Evolutionary conservation across 345 rosid species (phyloP).

Genomic region (Leavenworthia alabamica): DNA sequence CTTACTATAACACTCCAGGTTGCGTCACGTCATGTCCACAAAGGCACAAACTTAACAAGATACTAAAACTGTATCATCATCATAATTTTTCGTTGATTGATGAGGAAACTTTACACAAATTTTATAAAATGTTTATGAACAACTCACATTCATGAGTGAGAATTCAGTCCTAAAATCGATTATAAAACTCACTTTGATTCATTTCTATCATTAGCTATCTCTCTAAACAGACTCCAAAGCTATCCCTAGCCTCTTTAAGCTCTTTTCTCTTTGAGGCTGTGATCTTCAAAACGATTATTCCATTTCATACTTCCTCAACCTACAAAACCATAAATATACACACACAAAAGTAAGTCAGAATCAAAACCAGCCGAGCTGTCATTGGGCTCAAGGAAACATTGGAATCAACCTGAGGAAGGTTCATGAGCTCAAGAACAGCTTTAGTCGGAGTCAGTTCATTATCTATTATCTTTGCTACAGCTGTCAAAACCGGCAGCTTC

Average conservation of each 20-base stretch:
- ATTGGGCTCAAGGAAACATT: not conserved
- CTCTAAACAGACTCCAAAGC: conserved; percentile 22
- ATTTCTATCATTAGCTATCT: conserved; percentile 7
- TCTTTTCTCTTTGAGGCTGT: conserved; percentile 5
- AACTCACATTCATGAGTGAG: conserved; percentile 23
- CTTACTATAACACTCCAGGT: not conserved
- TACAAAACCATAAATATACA: conserved; percentile 19
- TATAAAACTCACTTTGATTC: conserved; percentile 20
- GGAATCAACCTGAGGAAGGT: conserved; percentile 64
- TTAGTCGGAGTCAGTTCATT: conserved; percentile 75
- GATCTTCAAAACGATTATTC: not conserved
- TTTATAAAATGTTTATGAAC: conserved; percentile 20
- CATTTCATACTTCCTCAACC: conserved; percentile 68
- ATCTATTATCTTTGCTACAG: conserved; percentile 85
- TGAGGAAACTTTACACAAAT: conserved; percentile 15
- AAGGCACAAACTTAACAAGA: not conserved
- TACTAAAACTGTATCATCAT: not conserved
- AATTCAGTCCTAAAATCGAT: not conserved
- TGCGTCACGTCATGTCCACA: not conserved
- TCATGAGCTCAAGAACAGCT: conserved; percentile 82
- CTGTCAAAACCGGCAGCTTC: conserved; percentile 87
- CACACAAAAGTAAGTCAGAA: not conserved
- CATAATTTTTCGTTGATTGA: not conserved
- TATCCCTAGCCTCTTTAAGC: conserved; percentile 6
- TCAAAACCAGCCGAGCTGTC: not conserved